Base-by-base conservation (phyloP, 2,329 filamentous ascomycete species). In the Fusarium palustre region DNA sequence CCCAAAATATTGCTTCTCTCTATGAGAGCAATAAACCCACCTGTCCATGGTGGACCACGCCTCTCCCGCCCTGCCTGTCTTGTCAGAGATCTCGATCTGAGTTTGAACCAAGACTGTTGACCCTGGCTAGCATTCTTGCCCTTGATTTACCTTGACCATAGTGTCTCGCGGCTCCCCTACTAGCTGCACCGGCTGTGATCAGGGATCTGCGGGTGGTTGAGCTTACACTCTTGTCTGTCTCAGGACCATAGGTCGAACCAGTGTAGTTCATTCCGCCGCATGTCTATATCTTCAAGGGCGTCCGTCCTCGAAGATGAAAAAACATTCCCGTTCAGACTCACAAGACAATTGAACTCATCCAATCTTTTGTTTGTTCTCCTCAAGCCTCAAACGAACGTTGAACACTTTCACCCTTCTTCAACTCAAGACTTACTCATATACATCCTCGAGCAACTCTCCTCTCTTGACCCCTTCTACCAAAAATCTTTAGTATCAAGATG, bases 221-320 rank as follows among this genome's bases (percentile, higher is more conserved):
- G 79, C 76, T 63, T 76, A 69, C 76, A 75, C 68, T 52, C 66
- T 75, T 68, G 64, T 43, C 59, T 81, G 79, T 80, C 79, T 81
- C 69, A 79, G 66, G 57, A 59, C 57, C 67, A 59, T 68, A 75
- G 71, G 73, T 71, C 74, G 75, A 67, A 76, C 73, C 73, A 76
- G 75, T 66, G 68, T 71, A 66, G 66, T 71, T 72, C 79, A 81
- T 80, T 81, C 78, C 78, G 76, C 69, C 72, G 76, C 74, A 66
- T 71, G 72, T 71, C 71, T 82, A 81, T 81, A 82, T 81, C 79
- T 82, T 81, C 74, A 78, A 76, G 73, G 74, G 73, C 71, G 74
- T 77, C 78, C 78, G 73, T 78, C 78, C 68, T 75, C 58, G 68
- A 71, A 71, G 63, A 72, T 66, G 55, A 72, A 74, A 71, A 73